A percentile compares a stretch with the other conserved stretches of the same genome.
Evolutionary conservation across 768 basidiomycete species (phyloP).

Genomic region (Artomyces pyxidatus): DNA sequence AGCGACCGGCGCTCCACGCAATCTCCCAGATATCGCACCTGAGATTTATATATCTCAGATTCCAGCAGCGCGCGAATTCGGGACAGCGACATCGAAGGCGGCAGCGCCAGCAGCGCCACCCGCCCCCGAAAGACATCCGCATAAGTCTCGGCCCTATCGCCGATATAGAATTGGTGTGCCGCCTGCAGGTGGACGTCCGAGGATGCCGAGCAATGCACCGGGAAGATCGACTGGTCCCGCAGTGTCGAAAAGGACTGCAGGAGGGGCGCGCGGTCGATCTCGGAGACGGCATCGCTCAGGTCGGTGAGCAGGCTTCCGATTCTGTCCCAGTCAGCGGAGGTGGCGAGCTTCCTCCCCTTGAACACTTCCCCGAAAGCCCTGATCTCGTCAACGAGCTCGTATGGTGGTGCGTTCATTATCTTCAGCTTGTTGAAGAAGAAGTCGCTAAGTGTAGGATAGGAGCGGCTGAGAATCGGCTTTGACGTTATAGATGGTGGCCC

Average conservation of each 20-base stretch:
- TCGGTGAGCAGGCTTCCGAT: slow-evolving; percentile 15
- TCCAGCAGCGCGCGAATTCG: slow-evolving; percentile 11
- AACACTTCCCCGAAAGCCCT: slow-evolving; percentile 1
- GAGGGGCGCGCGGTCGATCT: not conserved
- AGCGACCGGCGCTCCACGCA: slow-evolving; percentile 3
- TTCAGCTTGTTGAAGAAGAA: slow-evolving; percentile 16
- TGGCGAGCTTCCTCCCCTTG: not conserved
- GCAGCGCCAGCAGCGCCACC: slow-evolving; percentile 11
- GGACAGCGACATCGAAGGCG: not conserved
- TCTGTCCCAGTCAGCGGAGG: not conserved
- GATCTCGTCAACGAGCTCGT: slow-evolving; percentile 16
- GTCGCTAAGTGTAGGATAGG: slow-evolving; percentile 8
- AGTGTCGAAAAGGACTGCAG: slow-evolving; percentile 5
- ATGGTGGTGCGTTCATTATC: slow-evolving; percentile 8
- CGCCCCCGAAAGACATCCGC: slow-evolving; percentile 6
- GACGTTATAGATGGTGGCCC: slow-evolving; percentile 16
- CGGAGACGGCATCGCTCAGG: slow-evolving; percentile 2
- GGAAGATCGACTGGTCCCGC: slow-evolving; percentile 6
- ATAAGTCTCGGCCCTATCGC: slow-evolving; percentile 14
- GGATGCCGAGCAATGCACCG: slow-evolving; percentile 1
- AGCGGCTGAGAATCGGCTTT: slow-evolving; percentile 9
- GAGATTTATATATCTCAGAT: slow-evolving; percentile 5
- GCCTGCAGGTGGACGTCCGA: too few relatives aligned
- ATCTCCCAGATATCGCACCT: slow-evolving; percentile 5
- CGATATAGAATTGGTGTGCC: slow-evolving; percentile 18